A percentile compares a stretch with the other conserved stretches of the same genome.
Conservation (phyloP, 202 grass and related monocot genomes). For the Elaeis oleifera region DNA sequence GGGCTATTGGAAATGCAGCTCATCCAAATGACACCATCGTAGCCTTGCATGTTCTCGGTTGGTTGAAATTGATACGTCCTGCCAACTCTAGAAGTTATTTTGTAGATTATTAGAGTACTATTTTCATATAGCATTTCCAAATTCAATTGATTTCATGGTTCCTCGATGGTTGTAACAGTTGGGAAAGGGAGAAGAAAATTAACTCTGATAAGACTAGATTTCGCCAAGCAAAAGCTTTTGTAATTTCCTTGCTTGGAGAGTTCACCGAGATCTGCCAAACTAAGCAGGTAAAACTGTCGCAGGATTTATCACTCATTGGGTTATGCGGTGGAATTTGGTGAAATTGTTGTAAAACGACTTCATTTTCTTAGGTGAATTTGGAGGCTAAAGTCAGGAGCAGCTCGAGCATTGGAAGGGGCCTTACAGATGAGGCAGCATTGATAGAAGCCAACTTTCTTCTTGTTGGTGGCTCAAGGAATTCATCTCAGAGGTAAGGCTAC, state of each 20-base stretch:
- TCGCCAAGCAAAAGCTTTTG: constrained; percentile 69
- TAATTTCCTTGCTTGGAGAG: constrained; percentile 84
- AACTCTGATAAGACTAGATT: constrained; percentile 43
- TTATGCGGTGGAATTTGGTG: no score
- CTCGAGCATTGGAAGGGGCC: constrained; percentile 68
- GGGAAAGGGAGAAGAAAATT: constrained; percentile 38
- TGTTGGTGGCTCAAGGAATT: constrained; percentile 68
- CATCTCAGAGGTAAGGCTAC: constrained; percentile 33
- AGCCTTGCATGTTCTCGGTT: constrained; percentile 72
- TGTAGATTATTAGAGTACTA: no score
- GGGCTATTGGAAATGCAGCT: constrained; percentile 55
- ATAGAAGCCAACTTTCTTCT: constrained; percentile 58
- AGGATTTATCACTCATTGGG: constrained; percentile 8
- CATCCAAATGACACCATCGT: constrained; percentile 58
- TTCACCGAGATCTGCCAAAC: constrained; percentile 55
- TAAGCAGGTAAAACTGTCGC: constrained; percentile 59
- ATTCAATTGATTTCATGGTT: not conserved
- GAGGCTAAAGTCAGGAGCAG: constrained; percentile 76
- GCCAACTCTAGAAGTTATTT: no score
- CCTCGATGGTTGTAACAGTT: constrained; percentile 21
- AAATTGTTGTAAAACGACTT: no score
- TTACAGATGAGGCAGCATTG: constrained; percentile 50
- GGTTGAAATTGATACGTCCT: not conserved
- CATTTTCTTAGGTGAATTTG: constrained; percentile 44
- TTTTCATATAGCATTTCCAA: no score